Evolutionary conservation across 768 basidiomycete species (phyloP), one percentile per base, ranked within the genome.

Genomic region (Leccinellum rugosiceps): DNA sequence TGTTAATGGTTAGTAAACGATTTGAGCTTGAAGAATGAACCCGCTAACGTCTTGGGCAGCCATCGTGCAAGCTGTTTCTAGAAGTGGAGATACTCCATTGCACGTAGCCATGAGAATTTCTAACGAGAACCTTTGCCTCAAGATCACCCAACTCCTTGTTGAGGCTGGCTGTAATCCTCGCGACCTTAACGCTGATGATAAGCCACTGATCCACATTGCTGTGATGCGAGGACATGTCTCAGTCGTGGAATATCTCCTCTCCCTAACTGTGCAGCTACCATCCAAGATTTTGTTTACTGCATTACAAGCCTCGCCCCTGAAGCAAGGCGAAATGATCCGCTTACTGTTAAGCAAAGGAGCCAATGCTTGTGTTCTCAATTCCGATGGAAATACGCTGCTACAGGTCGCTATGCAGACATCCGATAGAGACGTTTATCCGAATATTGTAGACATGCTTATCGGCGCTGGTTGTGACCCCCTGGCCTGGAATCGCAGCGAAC

Each of bases 271-370:
- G 10, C 34, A 52, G 2, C 44, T 57, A 3, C 56, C 56, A 2
- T n/a, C 45, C 5, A 21, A n/a, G 4, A 53, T 57, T 32, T 38
- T 57, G n/a, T 53, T 57, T 25, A 13, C 50, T 2, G 56, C 41
- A 8, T 15, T 49, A 7, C 46, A 43, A 6, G 31, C 6, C 17
- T 4, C 32, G 2, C 8, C 2, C 6, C 3, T 8, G 14, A 51
- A 50, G 7, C 19, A 34, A 46, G 43, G 25, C 44, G 13, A 31
- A n/a, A 51, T 59, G 55, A 7, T 57, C 25, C 38, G 31, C 13
- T 44, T 59, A 4, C 51, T 61, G 7, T 13, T 59, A 11, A 15
- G 7, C 1, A 51, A 50, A 6, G 41, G 54, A 32, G 58, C 55
- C 6, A 19, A 55, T 13, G 5, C 43, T 15, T 28, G 21, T 28